phyloP scores from a whole-genome alignment of 2,329 filamentous ascomycete species.

The Aspergillus aculeatinus region DNA sequence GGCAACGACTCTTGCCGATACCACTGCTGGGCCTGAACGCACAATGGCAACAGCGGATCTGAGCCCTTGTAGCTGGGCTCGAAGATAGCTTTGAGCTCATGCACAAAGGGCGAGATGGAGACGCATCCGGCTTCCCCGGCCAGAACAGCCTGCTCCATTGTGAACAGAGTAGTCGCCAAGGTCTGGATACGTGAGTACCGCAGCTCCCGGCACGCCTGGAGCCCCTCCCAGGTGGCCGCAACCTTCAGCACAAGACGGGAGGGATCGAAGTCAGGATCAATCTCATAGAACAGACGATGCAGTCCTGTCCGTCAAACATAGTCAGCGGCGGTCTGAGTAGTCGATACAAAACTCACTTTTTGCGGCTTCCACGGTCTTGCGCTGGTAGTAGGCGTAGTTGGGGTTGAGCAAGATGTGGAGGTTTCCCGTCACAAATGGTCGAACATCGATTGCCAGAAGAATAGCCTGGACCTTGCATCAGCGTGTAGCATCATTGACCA shows the following conservation, averaged over 20 bases:
- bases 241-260: conserved; percentile 7
- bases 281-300: not conserved
- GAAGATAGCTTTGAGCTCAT: conserved; percentile 42
- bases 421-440: conserved; percentile 1
- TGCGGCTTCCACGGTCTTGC: not conserved
- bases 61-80: not conserved
- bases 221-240: conserved; percentile 10
- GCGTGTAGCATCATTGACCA: not conserved
- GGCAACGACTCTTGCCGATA: not conserved
- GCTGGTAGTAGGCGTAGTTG: not conserved
- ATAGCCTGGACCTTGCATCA: not conserved
- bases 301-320: not conserved
- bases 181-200: conserved; percentile 23
- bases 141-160: conserved; percentile 57
- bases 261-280: not conserved
- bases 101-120: conserved; percentile 62
- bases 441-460: not conserved
- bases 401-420: conserved; percentile 10
- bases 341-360: not conserved
- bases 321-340: not conserved
- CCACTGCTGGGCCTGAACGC: not conserved
- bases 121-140: conserved; percentile 55
- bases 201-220: conserved; percentile 7
- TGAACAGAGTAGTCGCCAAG: conserved; percentile 51
- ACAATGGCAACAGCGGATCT: not conserved